Base-by-base conservation (phyloP, 805 yeast genomes). In the Lachancea sp. region DNA sequence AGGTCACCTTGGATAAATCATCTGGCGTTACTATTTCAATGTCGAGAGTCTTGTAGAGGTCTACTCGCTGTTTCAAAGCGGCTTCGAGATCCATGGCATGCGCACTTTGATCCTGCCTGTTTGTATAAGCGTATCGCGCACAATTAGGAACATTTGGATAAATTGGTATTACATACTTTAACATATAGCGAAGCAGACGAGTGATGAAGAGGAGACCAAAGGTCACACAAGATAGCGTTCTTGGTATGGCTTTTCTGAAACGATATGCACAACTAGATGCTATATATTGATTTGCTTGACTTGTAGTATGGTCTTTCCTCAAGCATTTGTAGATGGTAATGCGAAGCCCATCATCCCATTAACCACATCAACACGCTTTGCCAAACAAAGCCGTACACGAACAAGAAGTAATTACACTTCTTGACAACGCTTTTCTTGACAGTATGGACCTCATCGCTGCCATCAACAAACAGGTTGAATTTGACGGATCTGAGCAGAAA, bases 401-500 rank as follows among this genome's bases (percentile, higher is more conserved):
- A 89, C 51, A 91, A 69, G 61, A 85, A 91, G 58, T 91, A 95
- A 48, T 93, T 83, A 53, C 96, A 78, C 49, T 85, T 77, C 63
- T 86, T 82, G 51, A 88, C 77, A 48, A 83, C 84, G 20, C 78
- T 78, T 36, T 79, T 74, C 46, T 83, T 77, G 36, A 63, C 43
- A 25, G 50, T 56, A 16, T 49, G 52, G 49, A 63, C 53, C 44
- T 86, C 74, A 45, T 71, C 70, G 33, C 77, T 72, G 44, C 75
- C 76, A 18, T 63, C 65, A 10, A 62, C 58, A 45, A 69, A 68
- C 12, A 70, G 39, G 49, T 70, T 69, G 50, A 69, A 69, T 57
- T 70, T 69, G 41, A 69, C 64, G 18, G 72, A 66, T 63, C 90
- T 74, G 75, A 83, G 71, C 56, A 83, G 71, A 60, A 82, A 83